These are phyloP conservation scores for Zymoseptoria pseudotritici DNA, from an alignment of 2,329 filamentous ascomycete genomes.

Conservation along the genomic window DNA sequence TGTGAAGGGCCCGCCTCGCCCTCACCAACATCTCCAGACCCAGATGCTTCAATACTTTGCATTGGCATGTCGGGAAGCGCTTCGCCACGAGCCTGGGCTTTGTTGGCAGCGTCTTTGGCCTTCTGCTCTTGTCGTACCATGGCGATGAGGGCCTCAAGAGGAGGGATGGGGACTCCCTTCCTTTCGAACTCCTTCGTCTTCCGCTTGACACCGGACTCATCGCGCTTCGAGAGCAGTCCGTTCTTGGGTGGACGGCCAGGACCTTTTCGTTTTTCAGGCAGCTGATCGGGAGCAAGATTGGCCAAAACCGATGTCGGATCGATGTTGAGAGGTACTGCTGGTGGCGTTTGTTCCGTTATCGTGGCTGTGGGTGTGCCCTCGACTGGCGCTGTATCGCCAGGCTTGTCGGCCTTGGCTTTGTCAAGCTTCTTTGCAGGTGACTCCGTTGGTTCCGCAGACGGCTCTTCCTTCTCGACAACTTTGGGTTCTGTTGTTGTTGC, in stretches of 20 bases:
- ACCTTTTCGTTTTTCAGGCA: slow-evolving; percentile 60
- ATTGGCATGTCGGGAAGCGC: slow-evolving; percentile 26
- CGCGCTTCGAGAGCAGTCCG: slow-evolving; percentile 73
- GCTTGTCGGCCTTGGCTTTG: slow-evolving; percentile 18
- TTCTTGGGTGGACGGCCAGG: slow-evolving; percentile 78
- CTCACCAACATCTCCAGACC: slow-evolving; percentile 2
- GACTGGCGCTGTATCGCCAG: slow-evolving; percentile 9
- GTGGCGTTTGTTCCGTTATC: slow-evolving; percentile 10
- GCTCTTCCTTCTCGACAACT: slow-evolving; percentile 1
- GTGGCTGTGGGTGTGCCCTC: slow-evolving; percentile 1
- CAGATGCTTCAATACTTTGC: slow-evolving; percentile 20
- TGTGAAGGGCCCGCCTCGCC: background rate
- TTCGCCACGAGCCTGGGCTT: slow-evolving; percentile 21
- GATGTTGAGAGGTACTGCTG: slow-evolving; percentile 13
- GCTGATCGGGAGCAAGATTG: slow-evolving; percentile 26
- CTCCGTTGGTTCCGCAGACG: slow-evolving; percentile 1
- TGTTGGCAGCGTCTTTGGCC: slow-evolving; percentile 26
- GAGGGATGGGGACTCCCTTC: slow-evolving; percentile 22
- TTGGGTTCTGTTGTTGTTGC: slow-evolving; percentile 1
- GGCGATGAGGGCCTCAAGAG: slow-evolving; percentile 24
- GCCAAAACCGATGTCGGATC: slow-evolving; percentile 27
- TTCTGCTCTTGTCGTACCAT: slow-evolving; percentile 32
- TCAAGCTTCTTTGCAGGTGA: slow-evolving; percentile 13
- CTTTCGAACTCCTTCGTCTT: slow-evolving; percentile 32
- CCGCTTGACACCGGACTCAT: slow-evolving; percentile 35